Percentiles rank a stretch among this genome's conserved stretches.
phyloP scores from a whole-genome alignment of 805 yeast species.

The Schizosaccharomyces cryophilus region DNA sequence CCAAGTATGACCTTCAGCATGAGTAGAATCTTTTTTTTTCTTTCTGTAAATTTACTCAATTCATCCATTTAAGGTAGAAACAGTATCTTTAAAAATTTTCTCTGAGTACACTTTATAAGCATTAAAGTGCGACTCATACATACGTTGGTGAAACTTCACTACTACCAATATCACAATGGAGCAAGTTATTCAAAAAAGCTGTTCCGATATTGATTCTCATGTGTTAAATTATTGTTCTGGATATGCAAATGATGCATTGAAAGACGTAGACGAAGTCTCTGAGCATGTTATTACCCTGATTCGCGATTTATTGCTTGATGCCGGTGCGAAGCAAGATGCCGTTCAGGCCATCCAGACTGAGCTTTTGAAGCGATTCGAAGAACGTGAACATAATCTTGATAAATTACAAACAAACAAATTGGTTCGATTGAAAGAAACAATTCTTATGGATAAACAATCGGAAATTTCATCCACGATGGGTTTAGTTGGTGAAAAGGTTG shows the following conservation, averaged over 20 bases:
- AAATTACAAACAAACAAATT: slow-evolving; percentile 24
- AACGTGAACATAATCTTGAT: slow-evolving; percentile 40
- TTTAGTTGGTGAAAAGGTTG: slow-evolving; percentile 50
- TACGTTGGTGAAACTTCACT: background rate
- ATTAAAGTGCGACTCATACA: background rate
- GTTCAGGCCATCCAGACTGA: slow-evolving; percentile 25
- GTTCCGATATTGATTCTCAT: background rate
- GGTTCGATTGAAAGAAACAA: slow-evolving; percentile 54
- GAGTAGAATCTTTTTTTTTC: no score
- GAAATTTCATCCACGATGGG: slow-evolving; percentile 50
- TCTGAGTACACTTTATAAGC: no score
- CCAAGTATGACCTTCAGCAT: no score
- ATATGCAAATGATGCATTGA: background rate
- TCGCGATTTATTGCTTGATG: slow-evolving; percentile 34
- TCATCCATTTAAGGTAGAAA: no score
- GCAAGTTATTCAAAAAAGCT: background rate
- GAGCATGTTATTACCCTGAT: background rate
- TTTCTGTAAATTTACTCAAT: no score
- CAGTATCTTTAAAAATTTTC: no score
- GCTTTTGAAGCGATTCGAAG: slow-evolving; percentile 24
- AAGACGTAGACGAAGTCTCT: background rate
- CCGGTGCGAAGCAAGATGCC: slow-evolving; percentile 50
- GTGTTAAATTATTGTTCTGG: slow-evolving; percentile 1
- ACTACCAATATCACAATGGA: background rate
- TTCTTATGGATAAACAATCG: slow-evolving; percentile 50